Base-by-base conservation (phyloP, 139 green algal genomes). In the Chlorella sp. region DNA sequence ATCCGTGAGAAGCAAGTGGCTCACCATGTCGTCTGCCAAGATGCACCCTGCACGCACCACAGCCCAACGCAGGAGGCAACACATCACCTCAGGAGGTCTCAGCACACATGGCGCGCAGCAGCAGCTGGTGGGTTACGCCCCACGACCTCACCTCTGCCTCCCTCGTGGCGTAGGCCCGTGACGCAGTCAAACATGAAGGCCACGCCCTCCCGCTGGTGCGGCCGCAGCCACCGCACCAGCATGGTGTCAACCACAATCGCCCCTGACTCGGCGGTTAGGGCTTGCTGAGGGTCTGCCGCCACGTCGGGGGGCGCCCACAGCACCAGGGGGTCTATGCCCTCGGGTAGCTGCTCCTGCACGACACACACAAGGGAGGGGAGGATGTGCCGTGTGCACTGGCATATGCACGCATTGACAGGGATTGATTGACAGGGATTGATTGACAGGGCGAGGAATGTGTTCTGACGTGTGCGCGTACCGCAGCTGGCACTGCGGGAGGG, bases 141-240 rank as follows among this genome's bases (percentile, higher is more conserved):
- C 35, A 29, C 62, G 31, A 29, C 62, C 70, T 24, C 50, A 84
- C 74, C 79, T 20, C 74, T 51, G 23, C 70, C 69, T 6, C 50
- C 70, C 31, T 70, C 71, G 50, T 77, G 31, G 24, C 80, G 70
- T 71, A 96, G 84, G 29, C 96, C 96, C 31, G 77, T 84, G 5
- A 98, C 93, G 60, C 96, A 99, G 64, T 99, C 95, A 83, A 98
- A 99, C 93, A 99, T 97, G 82, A 99, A 99, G 77, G 62, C 55
- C 36, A 99, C 91, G 3, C 96, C 96, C 78, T 99, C 95, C 1
- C 95, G 78, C 85, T 98, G 94, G 76, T 98, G 94, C 20, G 91
- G 89, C 27, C 94, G 83, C 74, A 98, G 85, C 77, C 85, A 98
- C 27, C 83, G 80, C 0, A 88, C 91, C 33, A 98, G 80, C 91